Evolutionary conservation across 1,139 yeast genomes (phyloP), one percentile per base, ranked within the genome.

Genomic region (Insectozyma bohioensis): DNA sequence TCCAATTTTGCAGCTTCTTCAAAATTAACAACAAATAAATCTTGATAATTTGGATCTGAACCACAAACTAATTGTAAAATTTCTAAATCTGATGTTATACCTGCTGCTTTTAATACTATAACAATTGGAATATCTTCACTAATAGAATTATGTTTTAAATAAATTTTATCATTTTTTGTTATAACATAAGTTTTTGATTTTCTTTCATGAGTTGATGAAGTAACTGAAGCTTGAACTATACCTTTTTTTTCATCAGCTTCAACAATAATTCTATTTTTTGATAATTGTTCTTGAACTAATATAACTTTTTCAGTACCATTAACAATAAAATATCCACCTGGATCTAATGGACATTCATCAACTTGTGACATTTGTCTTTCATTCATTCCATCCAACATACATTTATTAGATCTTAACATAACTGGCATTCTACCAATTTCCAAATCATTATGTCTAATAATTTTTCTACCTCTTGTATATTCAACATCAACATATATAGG

Each of bases 251-350:
- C 95, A 56, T 92, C 98, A 1, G 96, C 92, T 60, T 92, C 99
- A 9, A 92, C 98, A 54, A 92, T 88, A 52, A 92, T 94, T 75
- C 99, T 86, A 63, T 92, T 92, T 62, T 92, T 92, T 34, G 95
- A 84, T 55, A 92, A 71, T 67, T 92, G 99, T 61, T 92, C 99
- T 61, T 92, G 99, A 29, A 92, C 95, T 48, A 92, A 74, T 43
- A 92, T 94, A 30, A 92, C 99, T 57, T 92, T 92, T 56, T 92
- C 99, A 0, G 98, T 92, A 56, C 99, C 99, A 55, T 92, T 92
- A 29, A 92, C 97, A 50, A 92, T 84, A 50, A 92, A 92, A 54
- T 92, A 92, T 48, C 99, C 99, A 61, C 99, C 99, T 4, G 98
- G 98, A 60, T 92, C 98, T 34, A 92, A 67, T 0, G 99, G 99